phyloP scores from a whole-genome alignment of 2,329 filamentous ascomycete species.

The Coniella lustricola region DNA sequence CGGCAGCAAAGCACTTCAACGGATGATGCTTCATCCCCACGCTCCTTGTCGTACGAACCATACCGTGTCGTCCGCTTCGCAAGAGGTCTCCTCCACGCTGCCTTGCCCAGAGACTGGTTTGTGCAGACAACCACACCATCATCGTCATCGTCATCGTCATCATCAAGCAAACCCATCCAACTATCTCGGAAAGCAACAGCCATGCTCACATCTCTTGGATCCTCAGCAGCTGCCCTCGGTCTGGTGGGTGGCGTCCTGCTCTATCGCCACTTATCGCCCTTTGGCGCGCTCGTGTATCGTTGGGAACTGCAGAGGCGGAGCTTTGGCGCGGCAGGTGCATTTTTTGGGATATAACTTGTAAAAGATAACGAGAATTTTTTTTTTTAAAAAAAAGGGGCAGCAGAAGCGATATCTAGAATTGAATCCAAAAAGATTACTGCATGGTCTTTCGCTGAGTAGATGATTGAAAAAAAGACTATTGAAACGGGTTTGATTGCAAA shows the following conservation, averaged over 20 bases:
- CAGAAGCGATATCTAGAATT: no score
- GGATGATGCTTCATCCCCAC: no score
- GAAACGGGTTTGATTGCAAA: no score
- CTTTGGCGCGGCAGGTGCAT: conserved; percentile 9
- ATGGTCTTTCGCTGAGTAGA: no score
- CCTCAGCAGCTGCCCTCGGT: conserved; percentile 5
- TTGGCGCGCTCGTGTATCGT: conserved; percentile 9
- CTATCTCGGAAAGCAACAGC: no score
- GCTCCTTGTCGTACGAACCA: not conserved
- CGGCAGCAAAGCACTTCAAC: no score
- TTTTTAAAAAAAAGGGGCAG: no score
- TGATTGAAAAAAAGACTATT: no score
- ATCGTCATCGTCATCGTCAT: not conserved
- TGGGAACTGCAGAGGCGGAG: conserved; percentile 13
- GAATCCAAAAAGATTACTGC: no score
- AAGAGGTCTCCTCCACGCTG: conserved; percentile 7
- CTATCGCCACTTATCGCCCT: conserved; percentile 15
- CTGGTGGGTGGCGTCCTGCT: conserved; percentile 11
- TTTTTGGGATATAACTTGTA: conserved; percentile 7
- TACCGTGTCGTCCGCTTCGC: conserved; percentile 9
- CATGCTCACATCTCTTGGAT: conserved; percentile 2
- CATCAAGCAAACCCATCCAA: no score
- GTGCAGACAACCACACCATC: not conserved
- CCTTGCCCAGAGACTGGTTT: conserved; percentile 10
- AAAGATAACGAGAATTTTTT: no score